Percentiles rank a stretch among this genome's conserved stretches.
phyloP scores from a whole-genome alignment of 768 basidiomycete genomes.

The Cyathus striatus region DNA sequence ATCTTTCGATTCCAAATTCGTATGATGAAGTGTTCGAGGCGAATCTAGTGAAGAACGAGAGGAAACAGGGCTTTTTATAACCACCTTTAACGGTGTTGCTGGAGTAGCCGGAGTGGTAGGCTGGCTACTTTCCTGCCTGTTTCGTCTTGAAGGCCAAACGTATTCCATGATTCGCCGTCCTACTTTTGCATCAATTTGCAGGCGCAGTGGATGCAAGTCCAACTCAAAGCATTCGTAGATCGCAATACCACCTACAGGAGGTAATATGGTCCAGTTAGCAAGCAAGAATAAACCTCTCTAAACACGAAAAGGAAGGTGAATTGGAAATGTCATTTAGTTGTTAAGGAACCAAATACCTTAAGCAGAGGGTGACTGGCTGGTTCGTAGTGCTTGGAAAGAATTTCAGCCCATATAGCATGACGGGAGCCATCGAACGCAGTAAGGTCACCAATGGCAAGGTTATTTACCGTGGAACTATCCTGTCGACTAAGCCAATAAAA shows the following conservation, averaged over 20 bases:
- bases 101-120: slow-evolving; percentile 1
- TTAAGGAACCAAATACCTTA: slow-evolving; percentile 41
- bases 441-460: slow-evolving; percentile 68
- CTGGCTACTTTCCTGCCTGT: slow-evolving; percentile 23
- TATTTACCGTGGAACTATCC: slow-evolving; percentile 82
- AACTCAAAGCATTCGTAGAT: slow-evolving; percentile 83
- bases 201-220: slow-evolving; percentile 77
- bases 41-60: slow-evolving; percentile 48
- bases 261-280: slow-evolving; percentile 77
- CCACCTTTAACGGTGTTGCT: neutral
- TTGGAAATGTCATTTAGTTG: neutral
- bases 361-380: slow-evolving; percentile 63
- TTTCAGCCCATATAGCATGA: slow-evolving; percentile 82
- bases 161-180: slow-evolving; percentile 85
- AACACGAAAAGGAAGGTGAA: slow-evolving; percentile 5
- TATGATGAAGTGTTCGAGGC: slow-evolving; percentile 27
- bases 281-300: slow-evolving; percentile 71
- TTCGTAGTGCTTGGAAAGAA: slow-evolving; percentile 74
- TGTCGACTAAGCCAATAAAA: slow-evolving; percentile 84
- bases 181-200: slow-evolving; percentile 82
- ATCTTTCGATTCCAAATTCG: slow-evolving; percentile 1
- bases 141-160: slow-evolving; percentile 68
- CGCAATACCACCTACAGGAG: slow-evolving; percentile 90
- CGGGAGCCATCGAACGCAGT: slow-evolving; percentile 84
- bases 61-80: slow-evolving; percentile 15